Evolutionary conservation across 106 monocot species (phyloP).

Genomic region (Platanthera guangdongensis): DNA sequence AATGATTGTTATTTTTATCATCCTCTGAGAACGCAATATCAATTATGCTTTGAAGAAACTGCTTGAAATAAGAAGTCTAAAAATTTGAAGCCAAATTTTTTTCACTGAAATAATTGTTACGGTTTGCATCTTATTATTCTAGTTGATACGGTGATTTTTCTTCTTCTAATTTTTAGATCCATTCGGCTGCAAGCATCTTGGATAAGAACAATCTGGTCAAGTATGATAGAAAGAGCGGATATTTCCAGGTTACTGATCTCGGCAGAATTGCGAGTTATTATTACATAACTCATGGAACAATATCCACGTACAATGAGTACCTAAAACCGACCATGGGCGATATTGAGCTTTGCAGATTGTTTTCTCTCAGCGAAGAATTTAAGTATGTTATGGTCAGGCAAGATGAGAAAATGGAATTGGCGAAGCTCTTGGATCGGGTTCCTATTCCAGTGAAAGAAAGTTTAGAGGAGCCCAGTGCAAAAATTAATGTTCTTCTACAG

Average conservation of each 20-base stretch:
- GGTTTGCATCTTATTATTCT: neutral
- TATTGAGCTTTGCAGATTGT: constrained; percentile 90
- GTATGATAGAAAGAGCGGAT: constrained; percentile 94
- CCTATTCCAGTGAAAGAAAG: constrained; percentile 99
- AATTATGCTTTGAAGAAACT: neutral
- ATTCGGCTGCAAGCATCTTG: constrained; percentile 86
- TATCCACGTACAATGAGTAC: constrained; percentile 89
- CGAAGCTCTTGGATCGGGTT: constrained; percentile 92
- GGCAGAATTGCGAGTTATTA: constrained; percentile 97
- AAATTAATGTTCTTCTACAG: constrained; percentile 96
- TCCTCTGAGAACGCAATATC: neutral
- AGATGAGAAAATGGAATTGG: constrained; percentile 98
- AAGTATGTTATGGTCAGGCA: constrained; percentile 89
- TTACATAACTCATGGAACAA: constrained; percentile 97
- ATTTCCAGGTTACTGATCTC: constrained; percentile 93
- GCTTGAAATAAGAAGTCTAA: neutral
- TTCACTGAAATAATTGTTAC: neutral
- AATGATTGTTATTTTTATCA: neutral
- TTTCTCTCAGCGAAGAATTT: constrained; percentile 98
- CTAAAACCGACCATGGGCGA: constrained; percentile 97
- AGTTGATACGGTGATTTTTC: neutral
- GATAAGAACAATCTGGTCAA: constrained; percentile 90
- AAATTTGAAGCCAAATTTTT: neutral
- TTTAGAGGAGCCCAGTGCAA: constrained; percentile 95
- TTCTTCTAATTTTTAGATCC: constrained; percentile 42